phyloP scores from a whole-genome alignment of 176 grass and related monocot genomes.

The Metroxylon sagu region DNA sequence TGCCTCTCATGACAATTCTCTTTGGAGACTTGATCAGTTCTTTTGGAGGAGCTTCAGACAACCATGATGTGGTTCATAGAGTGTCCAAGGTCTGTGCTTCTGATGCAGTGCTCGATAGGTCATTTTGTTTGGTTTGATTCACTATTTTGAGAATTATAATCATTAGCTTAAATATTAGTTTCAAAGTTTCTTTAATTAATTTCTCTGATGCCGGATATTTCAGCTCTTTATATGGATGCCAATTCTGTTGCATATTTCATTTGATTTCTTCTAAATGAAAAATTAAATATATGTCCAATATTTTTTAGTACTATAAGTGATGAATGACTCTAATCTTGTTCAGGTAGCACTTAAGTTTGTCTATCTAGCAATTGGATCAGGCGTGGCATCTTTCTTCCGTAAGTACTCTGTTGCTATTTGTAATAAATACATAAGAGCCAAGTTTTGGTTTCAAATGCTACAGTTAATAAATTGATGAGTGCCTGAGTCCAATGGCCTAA shows the following conservation, averaged over 20 bases:
- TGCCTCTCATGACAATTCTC: slow-evolving; percentile 90
- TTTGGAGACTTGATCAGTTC: slow-evolving; percentile 72
- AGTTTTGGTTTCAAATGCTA: too few relatives aligned
- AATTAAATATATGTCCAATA: too few relatives aligned
- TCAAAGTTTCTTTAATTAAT: too few relatives aligned
- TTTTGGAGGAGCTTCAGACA: slow-evolving; percentile 61
- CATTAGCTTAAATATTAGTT: too few relatives aligned
- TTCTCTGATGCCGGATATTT: too few relatives aligned
- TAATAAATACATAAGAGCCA: background rate
- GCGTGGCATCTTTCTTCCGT: slow-evolving; percentile 85
- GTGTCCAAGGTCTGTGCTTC: slow-evolving; percentile 56
- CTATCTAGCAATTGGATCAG: slow-evolving; percentile 68
- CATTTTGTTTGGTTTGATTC: too few relatives aligned
- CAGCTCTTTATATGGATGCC: too few relatives aligned
- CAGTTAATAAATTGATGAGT: background rate
- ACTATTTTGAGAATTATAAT: too few relatives aligned
- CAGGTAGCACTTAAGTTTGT: slow-evolving; percentile 68
- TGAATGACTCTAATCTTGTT: background rate
- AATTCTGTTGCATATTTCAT: too few relatives aligned
- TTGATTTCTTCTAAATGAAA: too few relatives aligned
- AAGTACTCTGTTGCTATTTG: slow-evolving; percentile 24
- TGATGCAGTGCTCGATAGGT: too few relatives aligned
- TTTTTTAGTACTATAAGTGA: background rate
- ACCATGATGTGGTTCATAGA: slow-evolving; percentile 45
- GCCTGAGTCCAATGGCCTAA: background rate